phyloP scores from a whole-genome alignment of 768 basidiomycete species.

The Hysterangium stoloniferum region DNA sequence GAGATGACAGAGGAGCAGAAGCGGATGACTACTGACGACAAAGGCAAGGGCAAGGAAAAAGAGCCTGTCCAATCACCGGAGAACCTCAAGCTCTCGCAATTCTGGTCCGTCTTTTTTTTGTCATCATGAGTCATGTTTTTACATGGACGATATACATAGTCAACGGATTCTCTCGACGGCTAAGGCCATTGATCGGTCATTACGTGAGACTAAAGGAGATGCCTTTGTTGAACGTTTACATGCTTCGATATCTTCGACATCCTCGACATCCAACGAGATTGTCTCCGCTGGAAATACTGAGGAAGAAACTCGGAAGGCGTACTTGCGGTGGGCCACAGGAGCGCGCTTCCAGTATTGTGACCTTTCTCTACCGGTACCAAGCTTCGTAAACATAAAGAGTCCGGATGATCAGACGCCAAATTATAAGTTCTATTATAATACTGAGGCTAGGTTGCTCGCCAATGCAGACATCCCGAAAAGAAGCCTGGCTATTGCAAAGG shows the following conservation, averaged over 20 bases:
- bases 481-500: constrained; percentile 91
- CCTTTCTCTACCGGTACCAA: constrained; percentile 52
- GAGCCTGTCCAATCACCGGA: constrained; percentile 51
- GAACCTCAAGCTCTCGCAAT: constrained; percentile 66
- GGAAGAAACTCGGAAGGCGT: constrained; percentile 58
- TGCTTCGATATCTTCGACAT: constrained; percentile 66
- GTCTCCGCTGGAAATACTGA: constrained; percentile 51
- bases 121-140: background rate
- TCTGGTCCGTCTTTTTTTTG: constrained; percentile 40
- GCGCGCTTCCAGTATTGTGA: constrained; percentile 91
- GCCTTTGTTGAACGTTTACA: constrained; percentile 77
- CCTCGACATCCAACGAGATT: constrained; percentile 25
- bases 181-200: constrained; percentile 76
- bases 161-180: constrained; percentile 78
- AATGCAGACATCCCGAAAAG: constrained; percentile 85
- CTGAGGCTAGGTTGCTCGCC: constrained; percentile 76
- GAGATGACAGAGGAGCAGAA: constrained; percentile 88
- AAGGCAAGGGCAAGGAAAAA: constrained; percentile 60
- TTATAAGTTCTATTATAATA: constrained; percentile 78
- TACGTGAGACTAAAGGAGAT: constrained; percentile 85
- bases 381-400: constrained; percentile 13
- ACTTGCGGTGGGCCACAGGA: constrained; percentile 77
- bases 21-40: constrained; percentile 63
- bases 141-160: constrained; percentile 18
- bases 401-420: constrained; percentile 46